phyloP scores from a whole-genome alignment of 306 rosid species.

The Cercis canadensis region DNA sequence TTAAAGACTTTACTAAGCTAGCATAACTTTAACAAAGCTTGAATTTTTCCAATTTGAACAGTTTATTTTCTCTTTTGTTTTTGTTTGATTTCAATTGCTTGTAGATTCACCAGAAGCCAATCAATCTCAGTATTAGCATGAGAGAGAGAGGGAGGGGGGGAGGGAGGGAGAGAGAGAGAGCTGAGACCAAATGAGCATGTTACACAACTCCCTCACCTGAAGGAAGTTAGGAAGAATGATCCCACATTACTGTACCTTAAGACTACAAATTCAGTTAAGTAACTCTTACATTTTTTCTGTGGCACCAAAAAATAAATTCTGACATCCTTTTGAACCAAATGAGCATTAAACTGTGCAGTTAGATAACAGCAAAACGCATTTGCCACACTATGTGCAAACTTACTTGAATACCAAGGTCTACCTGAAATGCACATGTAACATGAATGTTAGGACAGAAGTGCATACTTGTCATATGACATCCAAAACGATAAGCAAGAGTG shows the following conservation, averaged over 20 bases:
- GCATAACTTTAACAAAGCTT: too few relatives aligned
- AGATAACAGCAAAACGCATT: neutral
- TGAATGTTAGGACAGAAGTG: slow-evolving; percentile 27
- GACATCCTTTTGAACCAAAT: slow-evolving; percentile 10
- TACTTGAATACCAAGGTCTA: slow-evolving; percentile 36
- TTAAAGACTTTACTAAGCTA: too few relatives aligned
- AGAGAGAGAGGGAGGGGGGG: too few relatives aligned
- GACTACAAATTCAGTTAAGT: slow-evolving; percentile 1
- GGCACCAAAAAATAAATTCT: neutral
- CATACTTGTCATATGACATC: neutral
- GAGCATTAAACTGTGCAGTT: slow-evolving; percentile 14
- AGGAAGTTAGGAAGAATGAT: neutral
- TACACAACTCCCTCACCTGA: too few relatives aligned
- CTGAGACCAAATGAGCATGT: too few relatives aligned
- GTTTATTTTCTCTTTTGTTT: too few relatives aligned
- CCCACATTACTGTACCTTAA: slow-evolving; percentile 2
- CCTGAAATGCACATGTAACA: slow-evolving; percentile 54
- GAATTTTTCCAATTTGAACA: too few relatives aligned
- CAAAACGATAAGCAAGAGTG: slow-evolving; percentile 11
- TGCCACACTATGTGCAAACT: slow-evolving; percentile 1
- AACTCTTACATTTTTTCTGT: slow-evolving; percentile 3
- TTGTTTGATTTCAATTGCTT: too few relatives aligned
- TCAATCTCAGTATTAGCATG: too few relatives aligned
- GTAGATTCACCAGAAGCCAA: too few relatives aligned
- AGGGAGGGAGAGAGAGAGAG: too few relatives aligned